Conservation (phyloP, 2,329 filamentous ascomycete species). For the Aschersonia sp. region DNA sequence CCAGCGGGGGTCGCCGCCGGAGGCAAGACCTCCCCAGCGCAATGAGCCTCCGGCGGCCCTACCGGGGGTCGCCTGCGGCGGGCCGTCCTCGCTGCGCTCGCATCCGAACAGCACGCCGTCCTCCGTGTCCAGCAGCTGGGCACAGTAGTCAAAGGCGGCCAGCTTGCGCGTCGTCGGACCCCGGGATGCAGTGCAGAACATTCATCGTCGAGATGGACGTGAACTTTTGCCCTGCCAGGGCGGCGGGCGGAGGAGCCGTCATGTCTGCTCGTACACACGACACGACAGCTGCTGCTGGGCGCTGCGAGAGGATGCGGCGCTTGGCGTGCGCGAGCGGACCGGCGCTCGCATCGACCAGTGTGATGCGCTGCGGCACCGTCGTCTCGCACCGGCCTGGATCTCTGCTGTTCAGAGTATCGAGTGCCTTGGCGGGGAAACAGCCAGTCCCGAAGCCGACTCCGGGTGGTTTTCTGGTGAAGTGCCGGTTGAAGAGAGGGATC, state of each 20-base stretch:
- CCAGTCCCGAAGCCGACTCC: constrained; percentile 25
- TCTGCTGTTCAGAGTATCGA: constrained; percentile 2
- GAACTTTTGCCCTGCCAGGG: constrained; percentile 10
- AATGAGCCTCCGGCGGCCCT: too few species aligned
- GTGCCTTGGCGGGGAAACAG: constrained; percentile 18
- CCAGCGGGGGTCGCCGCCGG: neutral
- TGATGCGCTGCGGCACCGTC: constrained; percentile 11
- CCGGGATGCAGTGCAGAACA: constrained; percentile 13
- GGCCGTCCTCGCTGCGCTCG: too few species aligned
- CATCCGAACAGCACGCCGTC: constrained; percentile 12
- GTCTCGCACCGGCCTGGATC: neutral
- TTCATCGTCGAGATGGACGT: constrained; percentile 20
- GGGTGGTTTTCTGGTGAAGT: constrained; percentile 12
- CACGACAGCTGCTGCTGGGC: constrained; percentile 4
- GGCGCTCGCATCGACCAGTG: constrained; percentile 21
- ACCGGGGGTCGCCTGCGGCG: too few species aligned
- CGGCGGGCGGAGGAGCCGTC: constrained; percentile 15
- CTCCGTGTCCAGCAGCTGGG: constrained; percentile 5
- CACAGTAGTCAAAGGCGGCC: constrained; percentile 5
- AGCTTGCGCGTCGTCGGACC: constrained; percentile 8
- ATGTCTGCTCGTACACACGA: constrained; percentile 21
- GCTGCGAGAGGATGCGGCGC: neutral
- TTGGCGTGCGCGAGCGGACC: constrained; percentile 12
- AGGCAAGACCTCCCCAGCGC: too few species aligned
- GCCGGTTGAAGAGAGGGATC: neutral